A percentile compares a stretch with the other conserved stretches of the same genome.
Conservation (phyloP, 306 rosid genomes). For the Prunus padus region DNA sequence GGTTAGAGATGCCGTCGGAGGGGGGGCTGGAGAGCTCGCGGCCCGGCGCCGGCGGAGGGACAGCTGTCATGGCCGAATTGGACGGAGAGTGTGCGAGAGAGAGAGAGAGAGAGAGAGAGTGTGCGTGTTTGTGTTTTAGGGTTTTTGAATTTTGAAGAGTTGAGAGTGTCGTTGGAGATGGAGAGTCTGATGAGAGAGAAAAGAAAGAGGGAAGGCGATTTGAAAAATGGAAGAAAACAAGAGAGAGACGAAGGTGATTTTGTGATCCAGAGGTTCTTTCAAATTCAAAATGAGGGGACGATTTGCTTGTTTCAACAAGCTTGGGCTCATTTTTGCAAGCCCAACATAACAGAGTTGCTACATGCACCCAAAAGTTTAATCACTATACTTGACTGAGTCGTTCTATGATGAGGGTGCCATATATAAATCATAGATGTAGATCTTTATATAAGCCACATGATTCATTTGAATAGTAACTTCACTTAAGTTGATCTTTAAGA, state of each 20-base stretch:
- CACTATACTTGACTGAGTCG: too few relatives aligned
- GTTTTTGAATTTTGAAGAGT: background rate
- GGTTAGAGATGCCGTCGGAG: slow-evolving; percentile 85
- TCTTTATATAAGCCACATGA: rapidly evolving
- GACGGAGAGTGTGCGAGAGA: slow-evolving; percentile 6
- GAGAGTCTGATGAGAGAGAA: slow-evolving; percentile 16
- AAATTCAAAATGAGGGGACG: slow-evolving; percentile 4
- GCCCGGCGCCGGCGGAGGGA: slow-evolving; percentile 59
- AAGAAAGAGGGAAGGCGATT: slow-evolving; percentile 41
- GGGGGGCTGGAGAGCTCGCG: slow-evolving; percentile 80
- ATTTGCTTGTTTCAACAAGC: background rate
- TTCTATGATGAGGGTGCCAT: rapidly evolving
- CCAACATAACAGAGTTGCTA: background rate
- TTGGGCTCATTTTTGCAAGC: background rate
- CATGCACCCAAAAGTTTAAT: background rate
- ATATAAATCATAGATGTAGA: too few relatives aligned
- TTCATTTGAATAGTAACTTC: too few relatives aligned
- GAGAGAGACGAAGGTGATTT: background rate
- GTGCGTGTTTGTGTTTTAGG: too few relatives aligned
- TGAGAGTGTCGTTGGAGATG: background rate
- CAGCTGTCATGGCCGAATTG: slow-evolving; percentile 45
- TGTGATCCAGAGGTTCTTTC: background rate
- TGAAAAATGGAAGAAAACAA: slow-evolving; percentile 24
- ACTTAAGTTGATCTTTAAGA: too few relatives aligned
- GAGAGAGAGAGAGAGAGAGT: slow-evolving; percentile 10